Conservation (phyloP, 1,139 yeast genomes). For the Pneumocystis murina region DNA sequence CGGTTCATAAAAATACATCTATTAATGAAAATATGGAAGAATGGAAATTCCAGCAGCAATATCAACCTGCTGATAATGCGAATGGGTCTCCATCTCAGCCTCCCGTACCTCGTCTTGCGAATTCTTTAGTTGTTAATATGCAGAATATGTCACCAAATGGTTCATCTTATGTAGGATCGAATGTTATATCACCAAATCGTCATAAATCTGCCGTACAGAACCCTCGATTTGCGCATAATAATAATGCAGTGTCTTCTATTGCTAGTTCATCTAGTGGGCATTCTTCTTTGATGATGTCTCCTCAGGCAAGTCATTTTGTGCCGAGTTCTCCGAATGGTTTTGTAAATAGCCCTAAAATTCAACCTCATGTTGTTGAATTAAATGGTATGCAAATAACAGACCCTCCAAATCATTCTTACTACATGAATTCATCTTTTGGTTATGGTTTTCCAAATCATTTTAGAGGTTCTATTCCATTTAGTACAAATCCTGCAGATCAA, state of each 20-base stretch:
- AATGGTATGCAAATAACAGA: not conserved
- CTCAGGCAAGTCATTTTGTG: not conserved
- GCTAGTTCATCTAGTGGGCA: not conserved
- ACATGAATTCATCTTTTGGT: not conserved
- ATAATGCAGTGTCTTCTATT: not conserved
- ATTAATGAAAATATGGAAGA: not conserved
- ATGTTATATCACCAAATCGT: not conserved
- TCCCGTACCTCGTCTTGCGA: not conserved
- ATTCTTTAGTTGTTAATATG: not conserved
- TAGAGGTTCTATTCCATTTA: not conserved
- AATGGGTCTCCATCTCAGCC: not conserved
- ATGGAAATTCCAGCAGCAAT: not conserved
- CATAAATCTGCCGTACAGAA: not conserved
- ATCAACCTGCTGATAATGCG: not conserved
- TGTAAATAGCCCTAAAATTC: not conserved
- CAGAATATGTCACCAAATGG: not conserved
- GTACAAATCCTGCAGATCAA: slow-evolving; percentile 88
- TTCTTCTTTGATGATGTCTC: not conserved
- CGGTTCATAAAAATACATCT: not conserved
- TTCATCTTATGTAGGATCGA: not conserved
- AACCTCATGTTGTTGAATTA: not conserved
- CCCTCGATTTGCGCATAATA: not conserved
- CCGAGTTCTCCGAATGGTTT: not conserved
- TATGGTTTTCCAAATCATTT: not conserved
- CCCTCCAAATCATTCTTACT: not conserved